Evolutionary conservation across 176 grass and related monocot genomes (phyloP), one percentile per base, ranked within the genome.

Genomic region (Luzula sylvatica): DNA sequence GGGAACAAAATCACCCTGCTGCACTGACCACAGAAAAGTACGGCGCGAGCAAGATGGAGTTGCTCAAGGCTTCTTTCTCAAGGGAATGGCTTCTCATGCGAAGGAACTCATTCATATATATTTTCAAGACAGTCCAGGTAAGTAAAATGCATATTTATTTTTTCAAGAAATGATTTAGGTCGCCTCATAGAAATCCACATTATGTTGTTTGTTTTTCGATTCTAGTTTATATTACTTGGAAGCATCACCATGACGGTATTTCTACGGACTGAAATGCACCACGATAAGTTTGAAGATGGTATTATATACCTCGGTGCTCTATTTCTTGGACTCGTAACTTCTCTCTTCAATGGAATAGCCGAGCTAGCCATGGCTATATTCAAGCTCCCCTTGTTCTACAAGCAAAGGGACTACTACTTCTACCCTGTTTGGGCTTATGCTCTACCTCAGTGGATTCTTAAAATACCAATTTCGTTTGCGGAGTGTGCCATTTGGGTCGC

Each of bases 81-180:
- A 95, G 89, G 73, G 89, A 95, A 69, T 88, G 83, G 84, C 52
- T 95, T n/a, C 50, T 95, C 20, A 95, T 95, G 89, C 88, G 85
- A 77, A 88, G 89, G 27, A 95, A 95, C 46, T 95, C 89, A 0
- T 95, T 95, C 47, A 80, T 95, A 23, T 95, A 95, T 60, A 95
- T 95, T 54, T 95, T 95, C 49, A 95, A 95, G 82, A 25, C 85
- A 58, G 70, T 88, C 38, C 83, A 88, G 70, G 89, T 88, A 53
- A 45, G 73, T 23, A 64, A 11, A 5, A 20, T 40, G 50, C 14
- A 18, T n/a, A 5, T 54, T 26, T 15, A 54, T n/a, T 32, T 23
- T 51, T 12, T 3, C 52, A 55, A 2, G 30, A 8, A 55, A 16
- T 8, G 9, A 18, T 28, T 5, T 40, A 40, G 11, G 27, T 38